Evolutionary conservation across 2,329 filamentous ascomycete species (phyloP).

Genomic region (Stagonosporopsis rhizophila): DNA sequence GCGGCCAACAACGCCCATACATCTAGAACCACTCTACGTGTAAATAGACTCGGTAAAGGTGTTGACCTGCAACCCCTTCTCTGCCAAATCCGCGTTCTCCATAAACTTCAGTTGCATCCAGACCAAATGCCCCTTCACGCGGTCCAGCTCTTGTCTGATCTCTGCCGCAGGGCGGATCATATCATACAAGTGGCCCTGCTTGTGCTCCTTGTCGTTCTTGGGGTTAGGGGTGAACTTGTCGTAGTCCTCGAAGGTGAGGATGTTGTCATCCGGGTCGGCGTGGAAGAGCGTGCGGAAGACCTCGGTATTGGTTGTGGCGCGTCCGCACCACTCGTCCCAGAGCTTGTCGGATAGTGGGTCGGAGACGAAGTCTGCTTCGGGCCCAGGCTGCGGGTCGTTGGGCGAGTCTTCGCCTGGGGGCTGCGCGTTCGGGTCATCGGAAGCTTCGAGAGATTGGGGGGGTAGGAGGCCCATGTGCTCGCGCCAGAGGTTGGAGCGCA

Average conservation of each 20-base stretch:
- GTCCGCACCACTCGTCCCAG: conserved; percentile 70
- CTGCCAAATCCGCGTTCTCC: conserved; percentile 84
- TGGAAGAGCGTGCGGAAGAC: conserved; percentile 83
- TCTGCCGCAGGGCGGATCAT: conserved; percentile 69
- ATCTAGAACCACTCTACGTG: conserved; percentile 52
- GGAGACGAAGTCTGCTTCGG: conserved; percentile 66
- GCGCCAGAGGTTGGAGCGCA: conserved; percentile 84
- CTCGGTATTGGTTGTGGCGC: conserved; percentile 74
- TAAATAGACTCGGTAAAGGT: conserved; percentile 86
- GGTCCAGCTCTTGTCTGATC: conserved; percentile 75
- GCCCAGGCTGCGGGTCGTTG: conserved; percentile 78
- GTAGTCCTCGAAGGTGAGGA: conserved; percentile 91
- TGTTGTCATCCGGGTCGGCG: conserved; percentile 86
- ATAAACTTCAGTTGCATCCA: conserved; percentile 95
- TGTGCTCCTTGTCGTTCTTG: conserved; percentile 67
- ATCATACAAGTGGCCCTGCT: conserved; percentile 87
- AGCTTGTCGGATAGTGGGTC: conserved; percentile 66
- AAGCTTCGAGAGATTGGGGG: conserved; percentile 71
- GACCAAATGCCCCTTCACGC: conserved; percentile 86
- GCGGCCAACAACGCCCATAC: background rate
- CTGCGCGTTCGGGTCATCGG: conserved; percentile 75
- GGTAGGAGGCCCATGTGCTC: conserved; percentile 87
- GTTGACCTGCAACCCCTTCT: conserved; percentile 86
- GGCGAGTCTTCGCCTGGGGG: conserved; percentile 70
- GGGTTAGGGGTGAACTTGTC: conserved; percentile 69